Conservation (phyloP, 352 stramenopile species). For the Halophytophthora polymorphica region DNA sequence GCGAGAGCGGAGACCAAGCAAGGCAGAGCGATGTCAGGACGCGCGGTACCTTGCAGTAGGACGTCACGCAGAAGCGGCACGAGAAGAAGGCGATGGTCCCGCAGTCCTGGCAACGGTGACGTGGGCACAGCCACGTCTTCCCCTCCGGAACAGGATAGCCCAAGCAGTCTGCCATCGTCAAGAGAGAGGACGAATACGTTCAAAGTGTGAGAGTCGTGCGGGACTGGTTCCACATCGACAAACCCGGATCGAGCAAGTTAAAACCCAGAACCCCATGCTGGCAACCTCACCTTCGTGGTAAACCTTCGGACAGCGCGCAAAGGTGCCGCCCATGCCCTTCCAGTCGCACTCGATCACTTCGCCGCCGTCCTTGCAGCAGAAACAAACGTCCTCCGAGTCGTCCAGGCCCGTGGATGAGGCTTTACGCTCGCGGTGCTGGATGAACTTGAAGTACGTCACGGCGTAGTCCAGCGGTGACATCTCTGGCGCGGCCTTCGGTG, state of each 20-base stretch:
- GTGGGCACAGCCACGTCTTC: slow-evolving; percentile 61
- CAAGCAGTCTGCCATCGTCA: slow-evolving; percentile 46
- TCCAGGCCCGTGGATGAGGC: slow-evolving; percentile 5
- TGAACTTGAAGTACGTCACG: slow-evolving; percentile 65
- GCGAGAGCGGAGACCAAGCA: background rate
- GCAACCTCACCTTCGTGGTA: slow-evolving; percentile 74
- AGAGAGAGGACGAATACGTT: slow-evolving; percentile 1
- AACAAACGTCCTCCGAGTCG: slow-evolving; percentile 80
- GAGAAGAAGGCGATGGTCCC: slow-evolving; percentile 50
- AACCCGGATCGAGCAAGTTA: background rate
- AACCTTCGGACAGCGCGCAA: slow-evolving; percentile 66
- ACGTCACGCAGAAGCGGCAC: slow-evolving; percentile 74
- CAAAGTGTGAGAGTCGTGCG: too few relatives aligned
- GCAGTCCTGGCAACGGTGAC: slow-evolving; percentile 64
- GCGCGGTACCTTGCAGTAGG: slow-evolving; percentile 67
- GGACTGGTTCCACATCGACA: too few relatives aligned
- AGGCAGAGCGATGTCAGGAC: slow-evolving; percentile 4
- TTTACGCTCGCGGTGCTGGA: slow-evolving; percentile 40
- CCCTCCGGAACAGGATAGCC: slow-evolving; percentile 57
- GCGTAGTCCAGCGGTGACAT: slow-evolving; percentile 67
- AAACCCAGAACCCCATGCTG: background rate
- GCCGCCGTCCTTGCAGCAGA: slow-evolving; percentile 83
- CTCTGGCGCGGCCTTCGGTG: slow-evolving; percentile 2
- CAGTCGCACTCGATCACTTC: slow-evolving; percentile 81
- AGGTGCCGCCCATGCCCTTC: slow-evolving; percentile 32